Evolutionary conservation across 2,329 filamentous ascomycete species (phyloP).

Genomic region (Basipetospora sp.): DNA sequence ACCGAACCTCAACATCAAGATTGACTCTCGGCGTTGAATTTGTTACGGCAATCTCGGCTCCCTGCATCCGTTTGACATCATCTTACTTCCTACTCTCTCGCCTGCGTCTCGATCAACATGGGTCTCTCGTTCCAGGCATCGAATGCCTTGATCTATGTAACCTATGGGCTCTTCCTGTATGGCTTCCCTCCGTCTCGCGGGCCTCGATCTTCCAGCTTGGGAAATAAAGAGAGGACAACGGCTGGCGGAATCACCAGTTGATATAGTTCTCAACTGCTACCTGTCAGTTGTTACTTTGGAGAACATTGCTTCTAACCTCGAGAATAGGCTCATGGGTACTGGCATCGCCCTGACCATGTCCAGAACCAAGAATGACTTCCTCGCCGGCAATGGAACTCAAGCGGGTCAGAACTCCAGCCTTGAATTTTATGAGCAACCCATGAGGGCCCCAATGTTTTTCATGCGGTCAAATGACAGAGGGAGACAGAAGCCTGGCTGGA

Average conservation of each 20-base stretch:
- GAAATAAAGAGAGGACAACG: no score
- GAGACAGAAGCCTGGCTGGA: no score
- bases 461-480: no score
- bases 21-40: no score
- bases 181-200: constrained; percentile 14
- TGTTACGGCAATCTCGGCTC: no score
- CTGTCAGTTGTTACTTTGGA: no score
- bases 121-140: constrained; percentile 61
- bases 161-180: constrained; percentile 65
- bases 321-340: constrained; percentile 46
- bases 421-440: background rate
- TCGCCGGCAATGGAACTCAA: constrained; percentile 67
- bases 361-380: constrained; percentile 56
- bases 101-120: constrained; percentile 33
- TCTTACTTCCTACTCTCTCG: background rate
- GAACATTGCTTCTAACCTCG: constrained; percentile 9
- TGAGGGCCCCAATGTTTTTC: no score
- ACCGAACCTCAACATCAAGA: no score
- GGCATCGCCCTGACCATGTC: constrained; percentile 42
- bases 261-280: no score
- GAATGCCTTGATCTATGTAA: constrained; percentile 70
- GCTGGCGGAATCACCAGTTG: no score
- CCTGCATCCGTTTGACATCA: background rate
- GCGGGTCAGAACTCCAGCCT: constrained; percentile 47
- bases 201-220: no score